phyloP scores from a whole-genome alignment of 257 asterid species.

The Linderniella brevidens region DNA sequence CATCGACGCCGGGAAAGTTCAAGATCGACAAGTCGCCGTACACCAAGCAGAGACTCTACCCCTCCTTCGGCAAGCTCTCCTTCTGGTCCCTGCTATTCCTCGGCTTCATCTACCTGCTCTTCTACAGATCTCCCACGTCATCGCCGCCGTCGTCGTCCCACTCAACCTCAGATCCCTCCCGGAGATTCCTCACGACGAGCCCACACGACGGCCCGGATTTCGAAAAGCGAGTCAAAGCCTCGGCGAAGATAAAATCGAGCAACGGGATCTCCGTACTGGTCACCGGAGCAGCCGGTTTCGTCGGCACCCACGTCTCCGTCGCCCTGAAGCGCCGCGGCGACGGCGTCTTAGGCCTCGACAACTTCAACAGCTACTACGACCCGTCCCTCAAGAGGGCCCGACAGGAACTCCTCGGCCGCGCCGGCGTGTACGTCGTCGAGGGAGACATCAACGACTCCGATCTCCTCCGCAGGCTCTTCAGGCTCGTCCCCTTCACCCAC shows the following conservation, averaged over 20 bases:
- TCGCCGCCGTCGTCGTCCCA: conserved; percentile 23
- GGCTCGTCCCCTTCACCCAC: conserved; percentile 68
- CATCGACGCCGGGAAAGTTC: conserved; percentile 85
- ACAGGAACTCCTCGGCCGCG: conserved; percentile 54
- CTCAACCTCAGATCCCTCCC: conserved; percentile 51
- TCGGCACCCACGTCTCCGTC: conserved; percentile 80
- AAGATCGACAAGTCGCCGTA: conserved; percentile 88
- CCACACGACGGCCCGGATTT: conserved; percentile 56
- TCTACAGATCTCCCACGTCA: conserved; percentile 73
- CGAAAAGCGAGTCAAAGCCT: conserved; percentile 54
- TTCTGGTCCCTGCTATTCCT: conserved; percentile 80
- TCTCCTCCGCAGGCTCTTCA: conserved; percentile 61
- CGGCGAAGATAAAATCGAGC: conserved; percentile 69
- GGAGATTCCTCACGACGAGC: conserved; percentile 76
- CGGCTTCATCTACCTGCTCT: conserved; percentile 63
- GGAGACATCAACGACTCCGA: conserved; percentile 70
- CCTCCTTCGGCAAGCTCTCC: conserved; percentile 65
- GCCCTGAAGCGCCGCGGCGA: conserved; percentile 96
- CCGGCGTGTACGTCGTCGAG: conserved; percentile 87
- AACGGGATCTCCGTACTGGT: conserved; percentile 85
- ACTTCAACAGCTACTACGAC: conserved; percentile 75
- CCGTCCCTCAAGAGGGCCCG: conserved; percentile 66
- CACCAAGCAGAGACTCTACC: conserved; percentile 55
- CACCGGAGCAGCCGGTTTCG: conserved; percentile 96
- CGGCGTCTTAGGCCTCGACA: conserved; percentile 77